These are phyloP conservation scores for Trichoderma afroharzianum DNA, from an alignment of 2,329 filamentous ascomycete species.

Conservation along the genomic window DNA sequence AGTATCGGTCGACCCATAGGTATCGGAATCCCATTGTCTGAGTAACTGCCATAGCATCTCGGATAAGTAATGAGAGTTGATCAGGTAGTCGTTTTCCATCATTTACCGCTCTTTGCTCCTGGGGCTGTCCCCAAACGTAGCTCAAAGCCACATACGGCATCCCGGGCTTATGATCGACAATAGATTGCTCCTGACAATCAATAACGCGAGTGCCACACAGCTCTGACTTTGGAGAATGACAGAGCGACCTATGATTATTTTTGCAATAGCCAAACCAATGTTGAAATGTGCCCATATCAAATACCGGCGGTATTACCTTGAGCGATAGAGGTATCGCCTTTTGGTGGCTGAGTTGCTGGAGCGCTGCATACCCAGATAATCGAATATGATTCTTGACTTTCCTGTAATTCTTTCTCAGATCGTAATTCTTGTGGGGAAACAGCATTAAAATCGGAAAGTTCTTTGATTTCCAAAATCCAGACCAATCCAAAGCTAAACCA, in stretches of 20 bases:
- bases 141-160: background rate
- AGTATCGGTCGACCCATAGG: background rate
- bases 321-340: background rate
- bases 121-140: background rate
- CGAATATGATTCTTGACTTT: fast-evolving
- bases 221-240: background rate
- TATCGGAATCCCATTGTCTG: background rate
- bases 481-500: no score
- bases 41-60: background rate
- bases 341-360: background rate
- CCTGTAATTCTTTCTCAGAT: fast-evolving
- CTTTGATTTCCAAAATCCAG: no score
- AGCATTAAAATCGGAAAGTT: background rate
- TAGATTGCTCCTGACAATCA: background rate
- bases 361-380: background rate
- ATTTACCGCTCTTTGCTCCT: fast-evolving
- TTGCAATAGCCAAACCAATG: background rate
- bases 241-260: background rate
- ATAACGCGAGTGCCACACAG: background rate
- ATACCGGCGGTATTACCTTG: background rate
- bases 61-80: background rate
- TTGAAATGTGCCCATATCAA: background rate
- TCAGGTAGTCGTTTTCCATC: background rate
- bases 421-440: background rate
- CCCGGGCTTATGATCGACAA: fast-evolving